Evolutionary conservation across 495 filamentous ascomycete species (phyloP).

Genomic region (Aspergillus olivimuriae): DNA sequence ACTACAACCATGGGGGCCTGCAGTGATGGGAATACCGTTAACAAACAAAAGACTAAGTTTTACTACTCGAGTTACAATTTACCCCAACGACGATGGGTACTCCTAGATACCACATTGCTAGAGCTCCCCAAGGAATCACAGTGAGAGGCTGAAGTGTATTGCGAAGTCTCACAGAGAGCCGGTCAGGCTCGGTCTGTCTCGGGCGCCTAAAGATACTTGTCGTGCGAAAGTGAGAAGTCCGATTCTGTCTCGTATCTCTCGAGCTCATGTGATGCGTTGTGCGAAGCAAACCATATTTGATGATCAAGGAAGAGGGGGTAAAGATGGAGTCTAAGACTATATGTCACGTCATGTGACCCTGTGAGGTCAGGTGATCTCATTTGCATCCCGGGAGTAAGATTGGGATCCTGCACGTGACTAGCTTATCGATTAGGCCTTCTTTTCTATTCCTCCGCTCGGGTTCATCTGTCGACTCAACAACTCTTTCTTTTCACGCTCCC

Average conservation of each 20-base stretch:
- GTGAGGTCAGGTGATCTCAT: too few species aligned
- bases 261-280: too few species aligned
- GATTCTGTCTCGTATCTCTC: slow-evolving; percentile 2
- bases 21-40: slow-evolving; percentile 10
- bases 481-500: too few species aligned
- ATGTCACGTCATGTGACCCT: too few species aligned
- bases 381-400: too few species aligned
- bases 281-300: too few species aligned
- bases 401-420: too few species aligned
- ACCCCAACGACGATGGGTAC: slow-evolving; percentile 16
- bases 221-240: slow-evolving; percentile 1
- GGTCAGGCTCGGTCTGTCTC: slow-evolving; percentile 15
- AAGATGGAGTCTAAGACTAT: too few species aligned
- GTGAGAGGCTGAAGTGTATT: slow-evolving; percentile 9
- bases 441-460: too few species aligned
- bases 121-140: slow-evolving; percentile 14
- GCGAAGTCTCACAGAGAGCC: slow-evolving; percentile 9
- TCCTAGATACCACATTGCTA: slow-evolving; percentile 17
- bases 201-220: slow-evolving; percentile 7
- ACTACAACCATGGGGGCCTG: slow-evolving; percentile 17
- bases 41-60: not conserved
- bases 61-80: slow-evolving; percentile 4
- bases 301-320: too few species aligned
- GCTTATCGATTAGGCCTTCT: too few species aligned
- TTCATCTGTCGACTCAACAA: too few species aligned